Evolutionary conservation across 2,329 filamentous ascomycete species (phyloP), one percentile per base, ranked within the genome.

Genomic region (Didymella glomerata): DNA sequence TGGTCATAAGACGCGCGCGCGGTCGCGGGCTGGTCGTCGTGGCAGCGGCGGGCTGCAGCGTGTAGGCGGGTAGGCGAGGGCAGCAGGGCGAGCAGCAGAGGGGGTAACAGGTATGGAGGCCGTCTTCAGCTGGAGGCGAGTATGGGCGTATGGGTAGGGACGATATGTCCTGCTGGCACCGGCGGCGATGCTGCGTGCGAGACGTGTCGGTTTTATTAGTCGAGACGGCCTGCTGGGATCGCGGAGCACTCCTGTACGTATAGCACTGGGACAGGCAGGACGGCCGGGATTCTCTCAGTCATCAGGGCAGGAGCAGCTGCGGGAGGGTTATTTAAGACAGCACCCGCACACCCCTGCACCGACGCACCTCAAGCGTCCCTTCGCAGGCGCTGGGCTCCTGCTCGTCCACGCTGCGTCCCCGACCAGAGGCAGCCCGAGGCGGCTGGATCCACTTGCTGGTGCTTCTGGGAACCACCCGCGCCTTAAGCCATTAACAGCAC

Each of bases 291-390:
- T 40, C 36, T 58, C 60, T 53, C 62, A 66, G 60, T 62, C 54
- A 57, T 57, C 61, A 68, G 64, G 62, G 60, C 58, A 58, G 50
- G 54, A 68, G 68, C 61, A 36, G 64, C 50, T 57, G 62, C 65
- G 65, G 58, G 64, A 64, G 49, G 56, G 56, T 58, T 68, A 70
- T 71, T 70, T 70, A 69, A 72, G 60, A 50, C 64, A 49, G 20
- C 55, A 58, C 49, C 49, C 48, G 55, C 38, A 55, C 54, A 51
- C 65, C 67, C 64, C 65, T 66, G 65, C 69, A 60, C 30, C 34
- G 38, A 32, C 46, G 38, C 55, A 25, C 44, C 42, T 36, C 46
- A 54, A 59, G 50, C 56, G 56, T 49, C 49, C 56, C 40, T 46
- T 56, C 42, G 63, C 67, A 65, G 64, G 60, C 65, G 63, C 64